phyloP scores from a whole-genome alignment of 2,329 filamentous ascomycete genomes.

The Penicillium sp. region DNA sequence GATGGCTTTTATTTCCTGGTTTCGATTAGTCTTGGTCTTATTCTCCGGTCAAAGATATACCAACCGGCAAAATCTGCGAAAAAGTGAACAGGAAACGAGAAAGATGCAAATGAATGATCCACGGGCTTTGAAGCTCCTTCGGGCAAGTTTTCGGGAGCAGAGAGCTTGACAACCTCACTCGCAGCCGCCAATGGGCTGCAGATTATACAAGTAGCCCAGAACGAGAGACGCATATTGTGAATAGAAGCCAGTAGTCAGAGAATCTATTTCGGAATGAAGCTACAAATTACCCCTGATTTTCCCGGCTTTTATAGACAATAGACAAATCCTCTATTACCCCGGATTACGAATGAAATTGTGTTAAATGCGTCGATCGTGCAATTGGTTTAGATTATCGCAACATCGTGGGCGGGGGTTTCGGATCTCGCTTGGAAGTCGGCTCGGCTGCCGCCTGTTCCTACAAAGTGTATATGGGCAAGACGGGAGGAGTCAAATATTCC shows the following conservation, averaged over 20 bases:
- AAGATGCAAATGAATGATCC: conserved; percentile 9
- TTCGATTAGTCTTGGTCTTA: neutral
- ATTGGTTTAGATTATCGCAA: conserved; percentile 7
- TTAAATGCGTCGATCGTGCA: neutral
- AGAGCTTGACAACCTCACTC: neutral
- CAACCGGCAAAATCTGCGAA: conserved; percentile 12
- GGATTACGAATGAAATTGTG: neutral
- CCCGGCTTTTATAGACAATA: neutral
- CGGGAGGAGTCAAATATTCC: neutral
- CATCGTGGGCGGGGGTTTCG: neutral
- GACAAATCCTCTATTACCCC: neutral
- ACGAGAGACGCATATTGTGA: neutral
- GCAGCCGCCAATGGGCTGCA: neutral
- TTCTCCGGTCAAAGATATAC: neutral
- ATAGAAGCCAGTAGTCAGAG: too few species aligned
- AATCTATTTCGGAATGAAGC: neutral
- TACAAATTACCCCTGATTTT: neutral
- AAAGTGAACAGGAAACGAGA: conserved; percentile 13
- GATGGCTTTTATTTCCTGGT: conserved; percentile 9
- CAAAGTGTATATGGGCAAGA: too few species aligned
- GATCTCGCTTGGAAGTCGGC: conserved; percentile 3
- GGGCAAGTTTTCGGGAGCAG: neutral
- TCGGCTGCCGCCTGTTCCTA: neutral
- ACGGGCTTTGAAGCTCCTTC: conserved; percentile 3
- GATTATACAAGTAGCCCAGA: neutral